Base-by-base conservation (phyloP, 2,329 filamentous ascomycete genomes). In the Colletotrichum godetiae region DNA sequence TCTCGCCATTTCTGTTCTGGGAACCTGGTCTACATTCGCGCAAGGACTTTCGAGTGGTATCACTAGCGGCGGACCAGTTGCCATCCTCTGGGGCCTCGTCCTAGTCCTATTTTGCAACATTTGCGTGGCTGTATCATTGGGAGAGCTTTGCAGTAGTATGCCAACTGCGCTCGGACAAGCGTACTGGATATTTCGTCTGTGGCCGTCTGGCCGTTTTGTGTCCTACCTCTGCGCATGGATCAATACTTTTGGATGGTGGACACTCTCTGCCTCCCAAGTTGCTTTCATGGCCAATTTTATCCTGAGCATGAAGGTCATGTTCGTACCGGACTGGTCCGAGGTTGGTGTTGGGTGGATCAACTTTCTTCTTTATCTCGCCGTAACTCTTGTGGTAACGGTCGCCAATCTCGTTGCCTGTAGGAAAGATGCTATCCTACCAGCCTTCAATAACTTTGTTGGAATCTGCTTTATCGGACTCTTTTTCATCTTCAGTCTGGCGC, bases 221-320 rank as follows among this genome's bases (percentile, higher is more conserved):
- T 88, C 87, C 1, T 91, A 90, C 76, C 84, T 90, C 80, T 89
- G 87, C 74, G 89, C 88, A 1, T 90, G 88, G 88, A 88, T 90
- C 76, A 90, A 90, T 78, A 89, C 86, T 0, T 90, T 90, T 73
- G 88, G 88, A 10, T 91, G 89, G 89, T 89, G 88, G 84, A 86
- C 88, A 0, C 78, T 91, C 70, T 87, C 86, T 0, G 89, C 88
- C 0, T 89, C 87, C 1, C 86, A 89, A 72, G 83, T 87, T 29
- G 88, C 88, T 13, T 90, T 91, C 76, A 90, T 90, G 88, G 86
- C 87, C 3, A 84, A 89, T 75, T 89, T 91, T 62, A 81, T 90
- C 68, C 81, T 91, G 6, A 85, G 42, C 42, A 49, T 49, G 42
- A 49, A 49, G 42, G 42, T 49, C n/a, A 19, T 49, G 15, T 49